Conservation (phyloP, 352 stramenopile species). For the Phytopythium oedochilum region DNA sequence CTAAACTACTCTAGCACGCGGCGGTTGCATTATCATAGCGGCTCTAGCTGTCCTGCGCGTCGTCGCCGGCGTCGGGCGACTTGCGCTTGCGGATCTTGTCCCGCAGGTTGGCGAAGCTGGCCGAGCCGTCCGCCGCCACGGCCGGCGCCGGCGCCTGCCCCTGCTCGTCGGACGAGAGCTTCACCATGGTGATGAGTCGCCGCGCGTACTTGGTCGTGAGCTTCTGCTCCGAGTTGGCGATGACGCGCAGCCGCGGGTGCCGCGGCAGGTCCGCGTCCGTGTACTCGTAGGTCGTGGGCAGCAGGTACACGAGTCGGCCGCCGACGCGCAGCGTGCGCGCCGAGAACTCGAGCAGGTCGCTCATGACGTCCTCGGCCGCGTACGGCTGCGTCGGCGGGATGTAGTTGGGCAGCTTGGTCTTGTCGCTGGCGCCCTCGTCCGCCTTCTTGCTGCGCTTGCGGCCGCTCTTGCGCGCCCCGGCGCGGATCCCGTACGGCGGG, state of each 20-base stretch:
- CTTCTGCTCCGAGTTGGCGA: constrained; percentile 82
- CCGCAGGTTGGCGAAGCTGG: constrained; percentile 65
- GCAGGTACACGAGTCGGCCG: constrained; percentile 82
- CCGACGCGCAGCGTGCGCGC: constrained; percentile 67
- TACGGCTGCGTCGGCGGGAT: constrained; percentile 96
- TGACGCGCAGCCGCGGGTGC: constrained; percentile 59
- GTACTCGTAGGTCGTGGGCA: constrained; percentile 84
- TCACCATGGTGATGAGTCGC: constrained; percentile 86
- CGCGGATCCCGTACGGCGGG: constrained; percentile 92
- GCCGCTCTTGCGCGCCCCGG: constrained; percentile 92
- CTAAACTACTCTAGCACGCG: neutral
- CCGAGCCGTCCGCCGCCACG: constrained; percentile 22
- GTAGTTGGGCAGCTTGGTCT: constrained; percentile 88
- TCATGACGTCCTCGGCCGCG: constrained; percentile 95
- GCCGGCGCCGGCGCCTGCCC: constrained; percentile 4
- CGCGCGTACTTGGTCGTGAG: constrained; percentile 83
- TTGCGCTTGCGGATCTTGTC: constrained; percentile 77
- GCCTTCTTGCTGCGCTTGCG: constrained; percentile 36
- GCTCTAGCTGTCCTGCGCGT: constrained; percentile 6
- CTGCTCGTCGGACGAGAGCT: constrained; percentile 18
- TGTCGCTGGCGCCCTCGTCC: constrained; percentile 35
- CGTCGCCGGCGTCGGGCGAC: constrained; percentile 26
- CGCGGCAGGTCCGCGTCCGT: constrained; percentile 71
- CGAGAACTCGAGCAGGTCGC: constrained; percentile 93
- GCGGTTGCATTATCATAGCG: neutral